phyloP scores from a whole-genome alignment of 2,329 filamentous ascomycete species.

The Ceratocystis papillata region DNA sequence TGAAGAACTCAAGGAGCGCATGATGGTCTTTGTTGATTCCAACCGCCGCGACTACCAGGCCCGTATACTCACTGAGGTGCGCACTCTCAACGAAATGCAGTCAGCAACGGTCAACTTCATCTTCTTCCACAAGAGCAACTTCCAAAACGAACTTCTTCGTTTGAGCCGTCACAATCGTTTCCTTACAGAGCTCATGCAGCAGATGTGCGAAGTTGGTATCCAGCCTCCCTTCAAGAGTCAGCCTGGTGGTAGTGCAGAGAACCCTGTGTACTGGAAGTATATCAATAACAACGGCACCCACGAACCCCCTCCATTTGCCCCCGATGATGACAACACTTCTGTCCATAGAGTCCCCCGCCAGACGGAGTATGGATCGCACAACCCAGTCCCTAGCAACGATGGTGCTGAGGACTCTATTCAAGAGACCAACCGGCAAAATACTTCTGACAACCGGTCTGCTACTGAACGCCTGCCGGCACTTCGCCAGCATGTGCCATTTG shows the following conservation, averaged over 20 bases:
- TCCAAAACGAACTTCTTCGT: conserved; percentile 87
- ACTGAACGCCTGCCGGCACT: conserved; percentile 22
- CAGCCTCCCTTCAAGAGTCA: conserved; percentile 56
- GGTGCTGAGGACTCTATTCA: conserved; percentile 14
- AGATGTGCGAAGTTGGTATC: conserved; percentile 73
- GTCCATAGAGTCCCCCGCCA: conserved; percentile 16
- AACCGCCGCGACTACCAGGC: conserved; percentile 85
- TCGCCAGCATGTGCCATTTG: conserved; percentile 27
- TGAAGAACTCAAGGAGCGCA: conserved; percentile 64
- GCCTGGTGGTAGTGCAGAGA: conserved; percentile 58
- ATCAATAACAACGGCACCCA: conserved; percentile 23
- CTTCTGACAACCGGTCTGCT: conserved; percentile 18
- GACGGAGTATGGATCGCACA: conserved; percentile 1
- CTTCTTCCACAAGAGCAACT: conserved; percentile 96
- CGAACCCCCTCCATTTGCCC: conserved; percentile 6
- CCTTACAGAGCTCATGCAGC: conserved; percentile 78
- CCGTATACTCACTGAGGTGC: conserved; percentile 78
- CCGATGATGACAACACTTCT: conserved; percentile 16
- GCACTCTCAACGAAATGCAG: conserved; percentile 68
- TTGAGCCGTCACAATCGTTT: conserved; percentile 89
- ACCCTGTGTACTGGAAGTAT: conserved; percentile 48
- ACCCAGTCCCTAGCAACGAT: background rate
- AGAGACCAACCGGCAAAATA: background rate
- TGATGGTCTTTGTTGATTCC: conserved; percentile 69
- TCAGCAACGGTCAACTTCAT: conserved; percentile 82